phyloP scores from a whole-genome alignment of 768 basidiomycete species.

The Rhodosporidiobolus sp. region DNA sequence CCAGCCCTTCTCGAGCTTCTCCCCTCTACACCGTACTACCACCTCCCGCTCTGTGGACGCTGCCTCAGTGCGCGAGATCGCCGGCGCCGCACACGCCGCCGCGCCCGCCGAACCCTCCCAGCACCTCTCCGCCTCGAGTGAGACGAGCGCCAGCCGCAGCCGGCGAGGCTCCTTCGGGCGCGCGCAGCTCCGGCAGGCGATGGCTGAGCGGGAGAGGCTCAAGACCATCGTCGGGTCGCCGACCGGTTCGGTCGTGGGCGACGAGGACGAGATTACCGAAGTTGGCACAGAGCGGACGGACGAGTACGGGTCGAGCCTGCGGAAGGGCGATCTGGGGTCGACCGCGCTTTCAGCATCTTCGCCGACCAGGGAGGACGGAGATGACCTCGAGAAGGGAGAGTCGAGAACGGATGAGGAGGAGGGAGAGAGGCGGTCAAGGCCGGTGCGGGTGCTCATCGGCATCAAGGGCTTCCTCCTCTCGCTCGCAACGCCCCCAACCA shows the following conservation, averaged over 20 bases:
- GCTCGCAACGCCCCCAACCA: conserved; percentile 52
- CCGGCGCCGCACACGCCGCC: conserved; percentile 5
- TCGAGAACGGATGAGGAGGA: background rate
- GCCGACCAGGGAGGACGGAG: background rate
- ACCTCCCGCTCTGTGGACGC: conserved; percentile 7
- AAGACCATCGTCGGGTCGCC: conserved; percentile 5
- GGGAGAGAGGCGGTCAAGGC: background rate
- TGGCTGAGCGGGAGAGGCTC: background rate
- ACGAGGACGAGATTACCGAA: conserved; percentile 11
- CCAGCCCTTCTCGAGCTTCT: background rate
- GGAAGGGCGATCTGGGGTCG: background rate
- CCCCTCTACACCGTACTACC: conserved; percentile 3
- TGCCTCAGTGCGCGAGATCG: conserved; percentile 7
- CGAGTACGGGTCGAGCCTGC: background rate
- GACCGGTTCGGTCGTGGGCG: background rate
- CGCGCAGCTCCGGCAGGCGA: background rate
- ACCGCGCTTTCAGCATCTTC: background rate
- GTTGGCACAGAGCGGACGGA: conserved; percentile 4
- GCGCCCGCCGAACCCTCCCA: background rate
- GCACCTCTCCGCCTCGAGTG: background rate
- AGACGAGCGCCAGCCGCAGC: background rate
- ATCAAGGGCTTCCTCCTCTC: conserved; percentile 4
- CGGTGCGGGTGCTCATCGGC: background rate
- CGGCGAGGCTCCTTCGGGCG: background rate
- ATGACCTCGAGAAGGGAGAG: background rate